These are phyloP conservation scores for Candida ortonii DNA, from an alignment of 805 yeast species.

Conservation along the genomic window DNA sequence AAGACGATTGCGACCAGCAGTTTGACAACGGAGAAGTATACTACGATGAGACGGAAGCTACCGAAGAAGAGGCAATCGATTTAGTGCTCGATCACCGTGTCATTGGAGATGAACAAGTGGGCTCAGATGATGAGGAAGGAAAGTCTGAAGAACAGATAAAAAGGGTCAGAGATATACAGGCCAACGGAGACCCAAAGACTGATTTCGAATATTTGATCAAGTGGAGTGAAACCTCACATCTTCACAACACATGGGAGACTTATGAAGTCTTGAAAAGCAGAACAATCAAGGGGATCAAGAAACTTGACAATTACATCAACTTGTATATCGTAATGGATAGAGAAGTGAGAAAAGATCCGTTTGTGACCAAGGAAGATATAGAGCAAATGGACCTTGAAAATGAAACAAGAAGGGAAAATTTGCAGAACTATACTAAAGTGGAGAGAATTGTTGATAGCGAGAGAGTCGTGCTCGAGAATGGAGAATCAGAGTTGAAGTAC, in stretches of 20 bases:
- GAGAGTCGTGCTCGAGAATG: conserved; percentile 60
- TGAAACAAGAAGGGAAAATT: conserved; percentile 80
- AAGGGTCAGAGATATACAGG: conserved; percentile 13
- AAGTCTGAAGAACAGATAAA: conserved; percentile 24
- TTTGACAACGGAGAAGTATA: conserved; percentile 28
- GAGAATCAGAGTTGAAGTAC: conserved; percentile 69
- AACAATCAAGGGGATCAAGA: conserved; percentile 69
- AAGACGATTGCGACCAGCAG: conserved; percentile 27
- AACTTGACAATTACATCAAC: conserved; percentile 85
- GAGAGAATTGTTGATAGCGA: conserved; percentile 89
- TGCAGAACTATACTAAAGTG: conserved; percentile 77
- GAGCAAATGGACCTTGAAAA: conserved; percentile 91
- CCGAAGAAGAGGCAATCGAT: conserved; percentile 29
- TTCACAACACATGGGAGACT: conserved; percentile 93
- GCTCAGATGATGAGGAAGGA: conserved; percentile 36
- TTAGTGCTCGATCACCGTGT: conserved; percentile 55
- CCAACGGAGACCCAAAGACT: conserved; percentile 47
- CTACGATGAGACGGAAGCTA: conserved; percentile 22
- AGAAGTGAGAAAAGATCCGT: conserved; percentile 74
- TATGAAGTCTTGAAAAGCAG: conserved; percentile 47
- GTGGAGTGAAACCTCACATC: conserved; percentile 85
- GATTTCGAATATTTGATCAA: conserved; percentile 66
- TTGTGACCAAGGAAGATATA: conserved; percentile 84
- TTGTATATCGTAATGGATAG: conserved; percentile 70
- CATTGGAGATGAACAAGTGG: conserved; percentile 31